Percentiles rank a stretch among this genome's conserved stretches.
Evolutionary conservation across 2,329 filamentous ascomycete species (phyloP).

Genomic region (Botrytis pseudocinerea): DNA sequence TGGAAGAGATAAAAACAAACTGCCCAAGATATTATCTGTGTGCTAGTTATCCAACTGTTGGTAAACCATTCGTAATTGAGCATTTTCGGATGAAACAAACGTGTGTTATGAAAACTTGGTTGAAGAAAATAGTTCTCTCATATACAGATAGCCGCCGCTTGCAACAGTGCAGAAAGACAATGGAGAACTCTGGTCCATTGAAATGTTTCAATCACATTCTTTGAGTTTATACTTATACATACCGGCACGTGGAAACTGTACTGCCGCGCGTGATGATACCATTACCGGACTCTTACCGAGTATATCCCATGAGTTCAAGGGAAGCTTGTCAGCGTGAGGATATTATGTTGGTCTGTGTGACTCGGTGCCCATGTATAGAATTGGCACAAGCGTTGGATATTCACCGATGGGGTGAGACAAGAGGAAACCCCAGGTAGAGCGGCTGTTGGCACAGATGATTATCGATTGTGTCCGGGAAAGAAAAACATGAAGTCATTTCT

Average conservation of each 20-base stretch:
- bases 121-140: neutral
- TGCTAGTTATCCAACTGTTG: neutral
- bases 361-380: neutral
- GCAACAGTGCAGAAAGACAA: constrained; percentile 1
- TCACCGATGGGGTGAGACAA: constrained; percentile 11
- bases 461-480: neutral
- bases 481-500: neutral
- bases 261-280: constrained; percentile 10
- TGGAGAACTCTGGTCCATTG: constrained; percentile 4
- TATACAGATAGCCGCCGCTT: constrained; percentile 15
- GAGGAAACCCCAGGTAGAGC: neutral
- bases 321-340: neutral
- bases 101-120: neutral
- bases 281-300: neutral
- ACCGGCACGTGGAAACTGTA: neutral
- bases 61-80: constrained; percentile 6
- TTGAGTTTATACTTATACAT: constrained; percentile 1
- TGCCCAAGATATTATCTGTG: neutral
- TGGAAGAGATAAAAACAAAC: constrained; percentile 7
- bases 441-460: constrained; percentile 3
- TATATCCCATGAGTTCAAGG: neutral
- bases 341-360: constrained; percentile 20
- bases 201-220: constrained; percentile 14
- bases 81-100: constrained; percentile 13
- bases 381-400: constrained; percentile 8